A percentile compares a stretch with the other conserved stretches of the same genome.
Evolutionary conservation across 345 rosid genomes (phyloP).

Genomic region (Anacardium occidentale): DNA sequence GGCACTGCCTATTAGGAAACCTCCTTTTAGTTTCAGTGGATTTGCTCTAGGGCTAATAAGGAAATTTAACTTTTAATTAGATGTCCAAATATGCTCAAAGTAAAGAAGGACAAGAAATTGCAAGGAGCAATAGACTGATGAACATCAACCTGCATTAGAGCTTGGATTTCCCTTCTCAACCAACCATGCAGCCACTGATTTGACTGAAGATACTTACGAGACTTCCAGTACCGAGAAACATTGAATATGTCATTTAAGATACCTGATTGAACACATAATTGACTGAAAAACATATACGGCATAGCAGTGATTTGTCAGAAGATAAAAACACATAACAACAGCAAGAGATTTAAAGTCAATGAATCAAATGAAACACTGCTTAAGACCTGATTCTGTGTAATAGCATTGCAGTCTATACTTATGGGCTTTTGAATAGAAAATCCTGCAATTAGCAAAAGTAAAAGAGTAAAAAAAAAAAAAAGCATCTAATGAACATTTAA

Average conservation of each 20-base stretch:
- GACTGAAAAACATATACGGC: conserved; percentile 23
- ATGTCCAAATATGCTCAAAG: background rate
- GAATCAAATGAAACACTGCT: conserved; percentile 26
- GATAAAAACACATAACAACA: conserved; percentile 7
- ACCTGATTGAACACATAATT: conserved; percentile 48
- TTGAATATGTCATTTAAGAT: conserved; percentile 44
- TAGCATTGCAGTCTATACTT: conserved; percentile 71
- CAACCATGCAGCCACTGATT: conserved; percentile 64
- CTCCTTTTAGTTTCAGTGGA: background rate
- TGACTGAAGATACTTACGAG: conserved; percentile 53
- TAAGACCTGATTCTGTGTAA: conserved; percentile 63
- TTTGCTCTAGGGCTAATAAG: background rate
- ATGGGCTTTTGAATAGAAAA: conserved; percentile 65
- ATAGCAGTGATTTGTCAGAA: conserved; percentile 1
- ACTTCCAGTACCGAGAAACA: conserved; percentile 63
- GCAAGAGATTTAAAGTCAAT: conserved; percentile 9
- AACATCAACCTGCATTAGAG: conserved; percentile 66
- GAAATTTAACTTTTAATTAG: background rate
- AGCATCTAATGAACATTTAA: conserved; percentile 3
- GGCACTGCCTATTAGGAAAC: background rate
- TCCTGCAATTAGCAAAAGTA: conserved; percentile 40
- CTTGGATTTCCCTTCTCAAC: conserved; percentile 85
- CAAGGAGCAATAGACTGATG: background rate
- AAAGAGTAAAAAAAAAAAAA: conserved; percentile 6
- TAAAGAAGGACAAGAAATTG: background rate